These are phyloP conservation scores for Saturnispora hagleri DNA, from an alignment of 805 yeast genomes.

Conservation along the genomic window DNA sequence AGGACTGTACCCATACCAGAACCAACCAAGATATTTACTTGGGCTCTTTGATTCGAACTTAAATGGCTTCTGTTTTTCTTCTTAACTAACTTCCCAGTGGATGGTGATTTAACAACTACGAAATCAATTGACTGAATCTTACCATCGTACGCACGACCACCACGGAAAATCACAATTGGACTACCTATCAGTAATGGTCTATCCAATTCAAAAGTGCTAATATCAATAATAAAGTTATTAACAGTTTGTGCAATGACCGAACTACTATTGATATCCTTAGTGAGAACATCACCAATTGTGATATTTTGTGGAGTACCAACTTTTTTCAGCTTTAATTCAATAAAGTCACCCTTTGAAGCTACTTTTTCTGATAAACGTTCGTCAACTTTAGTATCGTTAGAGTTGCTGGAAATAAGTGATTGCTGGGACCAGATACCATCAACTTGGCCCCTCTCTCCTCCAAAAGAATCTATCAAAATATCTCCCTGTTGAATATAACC, in stretches of 20 bases:
- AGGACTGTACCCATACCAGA: slow-evolving; percentile 6
- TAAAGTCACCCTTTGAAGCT: slow-evolving; percentile 49
- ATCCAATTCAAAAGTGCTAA: slow-evolving; percentile 54
- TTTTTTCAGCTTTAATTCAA: slow-evolving; percentile 34
- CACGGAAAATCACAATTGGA: slow-evolving; percentile 67
- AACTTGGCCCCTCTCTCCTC: slow-evolving; percentile 34
- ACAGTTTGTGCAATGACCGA: slow-evolving; percentile 31
- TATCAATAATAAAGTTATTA: slow-evolving; percentile 43
- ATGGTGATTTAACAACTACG: slow-evolving; percentile 19
- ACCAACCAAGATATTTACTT: slow-evolving; percentile 37
- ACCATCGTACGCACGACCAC: slow-evolving; percentile 65
- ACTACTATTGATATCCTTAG: slow-evolving; percentile 15
- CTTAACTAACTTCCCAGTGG: slow-evolving; percentile 29
- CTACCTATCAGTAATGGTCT: slow-evolving; percentile 77
- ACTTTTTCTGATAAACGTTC: slow-evolving; percentile 18
- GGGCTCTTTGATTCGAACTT: slow-evolving; percentile 49
- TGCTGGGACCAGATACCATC: slow-evolving; percentile 26
- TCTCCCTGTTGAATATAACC: slow-evolving; percentile 72
- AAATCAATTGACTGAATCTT: slow-evolving; percentile 40
- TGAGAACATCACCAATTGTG: slow-evolving; percentile 59
- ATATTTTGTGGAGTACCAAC: slow-evolving; percentile 34
- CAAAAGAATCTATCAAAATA: slow-evolving; percentile 37
- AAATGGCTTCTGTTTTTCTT: slow-evolving; percentile 48
- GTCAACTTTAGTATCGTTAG: slow-evolving; percentile 13
- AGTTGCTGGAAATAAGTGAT: slow-evolving; percentile 17